Evolutionary conservation across 2,329 filamentous ascomycete genomes (phyloP), one percentile per base, ranked within the genome.

Genomic region (Phialemonium atrogriseum): DNA sequence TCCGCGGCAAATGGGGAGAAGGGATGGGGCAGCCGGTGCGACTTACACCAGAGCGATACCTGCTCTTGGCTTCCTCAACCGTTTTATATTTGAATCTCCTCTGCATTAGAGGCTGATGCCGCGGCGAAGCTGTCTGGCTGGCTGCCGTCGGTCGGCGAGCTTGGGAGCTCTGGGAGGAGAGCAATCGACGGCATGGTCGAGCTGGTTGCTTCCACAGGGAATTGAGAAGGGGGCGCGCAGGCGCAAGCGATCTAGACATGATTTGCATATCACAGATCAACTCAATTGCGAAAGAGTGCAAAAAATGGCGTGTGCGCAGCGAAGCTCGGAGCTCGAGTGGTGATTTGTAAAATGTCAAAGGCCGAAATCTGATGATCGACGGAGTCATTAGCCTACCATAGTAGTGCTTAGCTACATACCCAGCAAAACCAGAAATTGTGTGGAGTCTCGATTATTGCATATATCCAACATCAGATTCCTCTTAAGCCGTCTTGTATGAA

Each of bases 51-150:
- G 68, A 69, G 39, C 66, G 62, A 42, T 76, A 66, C 40, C 70
- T 59, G 52, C 68, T 74, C 57, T 69, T 72, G 27, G 69, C 68
- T 56, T 77, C 64, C 46, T 76, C 71, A 15, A 76, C 64, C 7
- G 72, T 73, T 55, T 70, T 73, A 46, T 50, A 60, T 30, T 58
- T 60, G 36, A 52, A 56, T 20, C 60, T 50, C 36, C 58, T 51
- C 39, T 62, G 58, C 33, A 51, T 42, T 37, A 49, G 32, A 32
- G 50, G 45, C 41, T 50, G 47, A 24, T 38, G 41, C 19, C 37
- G 32, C 24, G 45, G 39, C 19, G 35, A 27, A 15, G 30, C 32
- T 13, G 33, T 14, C 24, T 39, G 24, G 34, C 34, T 37, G 14
- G 41, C 27, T 13, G 45, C 32, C 3, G 40, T 43, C 24, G 48